Conservation (phyloP, 75 land plant genomes). For the Pinus taeda region DNA sequence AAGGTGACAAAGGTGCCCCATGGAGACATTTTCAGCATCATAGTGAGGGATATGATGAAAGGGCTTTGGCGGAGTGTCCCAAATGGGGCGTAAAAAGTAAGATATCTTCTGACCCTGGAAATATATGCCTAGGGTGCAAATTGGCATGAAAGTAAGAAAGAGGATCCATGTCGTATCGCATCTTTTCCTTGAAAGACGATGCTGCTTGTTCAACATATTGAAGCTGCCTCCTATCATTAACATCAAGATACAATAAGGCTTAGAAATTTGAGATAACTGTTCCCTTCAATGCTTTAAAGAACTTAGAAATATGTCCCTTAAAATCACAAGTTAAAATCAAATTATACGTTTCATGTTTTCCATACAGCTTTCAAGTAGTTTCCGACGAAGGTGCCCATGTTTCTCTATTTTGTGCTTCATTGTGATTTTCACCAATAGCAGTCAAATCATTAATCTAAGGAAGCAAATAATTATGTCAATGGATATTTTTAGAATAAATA, state of each 20-base stretch:
- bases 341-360: background rate
- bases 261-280: too few relatives aligned
- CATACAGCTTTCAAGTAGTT: background rate
- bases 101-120: slow-evolving; percentile 30
- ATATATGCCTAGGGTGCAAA: slow-evolving; percentile 13
- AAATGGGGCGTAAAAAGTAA: slow-evolving; percentile 59
- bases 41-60: slow-evolving; percentile 60
- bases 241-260: background rate
- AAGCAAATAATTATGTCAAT: background rate
- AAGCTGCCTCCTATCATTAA: background rate
- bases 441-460: background rate
- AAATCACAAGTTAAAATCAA: background rate
- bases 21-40: slow-evolving; percentile 39
- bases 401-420: slow-evolving; percentile 4
- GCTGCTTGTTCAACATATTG: background rate
- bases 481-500: too few relatives aligned
- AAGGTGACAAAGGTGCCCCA: slow-evolving; percentile 44
- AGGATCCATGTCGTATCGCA: background rate
- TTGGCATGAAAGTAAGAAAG: background rate
- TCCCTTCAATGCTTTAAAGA: background rate
- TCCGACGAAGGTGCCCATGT: background rate
- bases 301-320: background rate
- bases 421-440: background rate
- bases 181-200: background rate
- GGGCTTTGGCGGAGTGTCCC: slow-evolving; percentile 57